phyloP scores from a whole-genome alignment of 371 early-diverging fungal genomes.

The Zychaea mexicana region DNA sequence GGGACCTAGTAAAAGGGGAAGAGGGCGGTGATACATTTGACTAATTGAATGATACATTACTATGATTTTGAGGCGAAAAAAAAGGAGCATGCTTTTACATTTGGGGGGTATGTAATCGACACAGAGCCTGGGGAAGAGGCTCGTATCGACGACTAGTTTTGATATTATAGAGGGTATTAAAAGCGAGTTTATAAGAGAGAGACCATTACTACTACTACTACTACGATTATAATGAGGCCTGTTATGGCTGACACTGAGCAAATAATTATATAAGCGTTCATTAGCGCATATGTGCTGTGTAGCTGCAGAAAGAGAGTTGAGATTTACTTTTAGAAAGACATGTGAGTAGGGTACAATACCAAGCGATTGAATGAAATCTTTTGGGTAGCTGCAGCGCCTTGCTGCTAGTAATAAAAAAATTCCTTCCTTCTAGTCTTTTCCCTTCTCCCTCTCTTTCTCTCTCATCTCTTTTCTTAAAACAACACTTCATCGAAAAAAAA shows the following conservation, averaged over 20 bases:
- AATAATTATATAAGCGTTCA: not conserved
- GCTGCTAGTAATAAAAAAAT: conserved; percentile 1
- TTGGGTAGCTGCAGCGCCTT: not conserved
- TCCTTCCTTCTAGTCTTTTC: conserved; percentile 11
- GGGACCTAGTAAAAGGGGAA: not conserved
- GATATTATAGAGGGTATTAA: too few species aligned
- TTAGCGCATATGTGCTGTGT: too few species aligned
- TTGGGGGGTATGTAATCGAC: too few species aligned
- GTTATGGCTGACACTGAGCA: too few species aligned
- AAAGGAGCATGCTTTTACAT: not conserved
- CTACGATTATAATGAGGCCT: too few species aligned
- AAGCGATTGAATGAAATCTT: conserved; percentile 8
- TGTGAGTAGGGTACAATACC: conserved; percentile 12
- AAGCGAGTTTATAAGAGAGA: too few species aligned
- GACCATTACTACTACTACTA: too few species aligned
- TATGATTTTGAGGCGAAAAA: not conserved
- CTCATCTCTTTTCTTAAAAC: not conserved
- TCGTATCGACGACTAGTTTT: too few species aligned
- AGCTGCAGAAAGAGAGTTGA: not conserved
- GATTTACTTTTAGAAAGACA: conserved; percentile 18
- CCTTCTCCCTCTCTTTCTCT: conserved; percentile 7
- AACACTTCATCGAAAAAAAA: not conserved
- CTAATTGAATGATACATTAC: not conserved
- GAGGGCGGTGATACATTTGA: not conserved
- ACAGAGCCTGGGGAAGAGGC: too few species aligned